Evolutionary conservation across 352 stramenopile genomes (phyloP).

Genomic region (Phytophthora pisi): DNA sequence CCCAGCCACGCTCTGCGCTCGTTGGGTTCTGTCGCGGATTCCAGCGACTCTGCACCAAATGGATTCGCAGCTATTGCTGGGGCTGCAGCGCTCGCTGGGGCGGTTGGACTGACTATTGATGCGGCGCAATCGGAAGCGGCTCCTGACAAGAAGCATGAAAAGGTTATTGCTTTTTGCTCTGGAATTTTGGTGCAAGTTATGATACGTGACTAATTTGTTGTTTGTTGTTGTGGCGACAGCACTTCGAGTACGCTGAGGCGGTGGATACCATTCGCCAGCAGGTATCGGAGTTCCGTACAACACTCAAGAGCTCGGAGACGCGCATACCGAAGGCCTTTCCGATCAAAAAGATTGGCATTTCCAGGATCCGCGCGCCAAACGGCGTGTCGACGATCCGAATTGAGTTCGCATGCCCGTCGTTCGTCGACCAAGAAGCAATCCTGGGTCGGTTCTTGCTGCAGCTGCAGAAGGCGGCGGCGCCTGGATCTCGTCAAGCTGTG

Average conservation of each 20-base stretch:
- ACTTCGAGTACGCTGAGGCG: slow-evolving; percentile 63
- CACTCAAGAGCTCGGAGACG: slow-evolving; percentile 74
- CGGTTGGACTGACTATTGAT: slow-evolving; percentile 7
- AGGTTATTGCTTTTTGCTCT: slow-evolving; percentile 25
- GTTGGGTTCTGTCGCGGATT: slow-evolving; percentile 10
- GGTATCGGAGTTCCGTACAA: slow-evolving; percentile 78
- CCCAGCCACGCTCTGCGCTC: slow-evolving; percentile 8
- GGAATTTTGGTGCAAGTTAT: background rate
- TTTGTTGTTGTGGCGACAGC: slow-evolving; percentile 38
- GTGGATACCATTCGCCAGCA: slow-evolving; percentile 75
- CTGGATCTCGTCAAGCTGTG: slow-evolving; percentile 42
- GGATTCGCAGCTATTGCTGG: slow-evolving; percentile 23
- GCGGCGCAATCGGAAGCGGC: slow-evolving; percentile 24
- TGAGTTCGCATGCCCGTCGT: slow-evolving; percentile 79
- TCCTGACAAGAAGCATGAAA: slow-evolving; percentile 34
- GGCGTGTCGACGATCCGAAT: slow-evolving; percentile 86
- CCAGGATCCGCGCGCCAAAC: slow-evolving; percentile 78
- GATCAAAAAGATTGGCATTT: slow-evolving; percentile 86
- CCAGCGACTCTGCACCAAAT: slow-evolving; percentile 10
- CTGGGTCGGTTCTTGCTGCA: slow-evolving; percentile 69
- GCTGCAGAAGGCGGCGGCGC: slow-evolving; percentile 42
- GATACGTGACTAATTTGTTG: slow-evolving; percentile 4
- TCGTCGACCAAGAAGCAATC: slow-evolving; percentile 77
- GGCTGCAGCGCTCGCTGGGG: slow-evolving; percentile 22
- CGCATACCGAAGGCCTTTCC: slow-evolving; percentile 78